These are phyloP conservation scores for Lyophyllum decastes DNA, from an alignment of 768 basidiomycete genomes.

Conservation along the genomic window DNA sequence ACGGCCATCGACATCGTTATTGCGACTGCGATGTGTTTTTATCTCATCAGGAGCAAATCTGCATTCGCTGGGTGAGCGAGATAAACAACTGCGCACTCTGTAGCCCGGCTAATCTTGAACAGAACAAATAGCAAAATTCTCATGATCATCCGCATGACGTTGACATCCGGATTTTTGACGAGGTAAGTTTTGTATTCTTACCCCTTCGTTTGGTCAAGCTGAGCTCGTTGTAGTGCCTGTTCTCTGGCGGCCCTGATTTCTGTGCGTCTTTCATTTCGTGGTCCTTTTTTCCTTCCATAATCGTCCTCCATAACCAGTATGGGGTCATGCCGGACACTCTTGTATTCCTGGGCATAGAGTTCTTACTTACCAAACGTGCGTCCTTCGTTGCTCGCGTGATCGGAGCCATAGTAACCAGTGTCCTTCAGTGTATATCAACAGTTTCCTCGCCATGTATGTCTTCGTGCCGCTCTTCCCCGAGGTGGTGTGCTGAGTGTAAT, in stretches of 20 bases:
- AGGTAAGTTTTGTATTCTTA: slow-evolving; percentile 6
- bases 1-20: slow-evolving; percentile 25
- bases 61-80: slow-evolving; percentile 15
- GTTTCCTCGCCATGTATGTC: slow-evolving; percentile 29
- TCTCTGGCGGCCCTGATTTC: slow-evolving; percentile 21
- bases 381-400: neutral
- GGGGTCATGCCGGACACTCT: slow-evolving; percentile 18
- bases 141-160: slow-evolving; percentile 19
- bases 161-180: slow-evolving; percentile 22
- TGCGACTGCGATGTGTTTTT: slow-evolving; percentile 25
- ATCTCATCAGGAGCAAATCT: slow-evolving; percentile 22
- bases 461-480: neutral
- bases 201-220: neutral
- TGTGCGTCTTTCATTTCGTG: neutral
- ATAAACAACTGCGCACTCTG: neutral
- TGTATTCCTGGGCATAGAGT: slow-evolving; percentile 19
- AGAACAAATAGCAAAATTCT: slow-evolving; percentile 21
- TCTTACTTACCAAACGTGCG: slow-evolving; percentile 22
- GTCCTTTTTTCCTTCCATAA: neutral
- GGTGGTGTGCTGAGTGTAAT: neutral
- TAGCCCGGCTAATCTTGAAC: neutral
- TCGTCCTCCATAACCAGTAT: slow-evolving; percentile 6
- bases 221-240: slow-evolving; percentile 7
- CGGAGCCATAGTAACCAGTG: too few species aligned
- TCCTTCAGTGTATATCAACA: slow-evolving; percentile 29